Conservation (phyloP, 2,329 filamentous ascomycete species). For the Hypoxylon sp. region DNA sequence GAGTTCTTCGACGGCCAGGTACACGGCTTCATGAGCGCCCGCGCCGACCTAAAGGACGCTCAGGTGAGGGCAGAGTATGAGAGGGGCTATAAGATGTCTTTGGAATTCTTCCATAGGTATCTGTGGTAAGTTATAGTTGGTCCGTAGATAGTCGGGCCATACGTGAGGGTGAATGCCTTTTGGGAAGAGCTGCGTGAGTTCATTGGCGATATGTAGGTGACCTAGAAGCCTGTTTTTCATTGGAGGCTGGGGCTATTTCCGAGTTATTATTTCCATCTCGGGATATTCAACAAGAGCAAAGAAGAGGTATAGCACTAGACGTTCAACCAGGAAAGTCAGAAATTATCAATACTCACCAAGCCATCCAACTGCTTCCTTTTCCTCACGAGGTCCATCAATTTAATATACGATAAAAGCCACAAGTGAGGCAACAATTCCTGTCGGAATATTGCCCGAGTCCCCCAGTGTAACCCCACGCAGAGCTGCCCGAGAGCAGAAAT, state of each 20-base stretch:
- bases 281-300: not conserved
- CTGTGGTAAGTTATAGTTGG: slow-evolving; percentile 4
- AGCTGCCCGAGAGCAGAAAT: no score
- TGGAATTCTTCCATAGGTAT: slow-evolving; percentile 64
- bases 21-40: slow-evolving; percentile 76
- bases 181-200: not conserved
- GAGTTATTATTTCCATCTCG: not conserved
- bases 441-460: no score
- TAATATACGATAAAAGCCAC: not conserved
- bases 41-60: slow-evolving; percentile 62
- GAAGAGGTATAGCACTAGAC: no score
- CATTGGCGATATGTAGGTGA: not conserved
- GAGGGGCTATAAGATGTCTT: slow-evolving; percentile 64
- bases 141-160: not conserved
- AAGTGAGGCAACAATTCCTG: not conserved
- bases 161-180: not conserved
- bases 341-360: not conserved
- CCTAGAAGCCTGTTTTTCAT: not conserved
- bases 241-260: not conserved
- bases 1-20: slow-evolving; percentile 69
- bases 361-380: not conserved
- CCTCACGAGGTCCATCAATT: not conserved
- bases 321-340: not conserved
- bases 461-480: no score
- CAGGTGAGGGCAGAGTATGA: slow-evolving; percentile 66